phyloP scores from a whole-genome alignment of 345 rosid genomes.

The Salix dunnii region DNA sequence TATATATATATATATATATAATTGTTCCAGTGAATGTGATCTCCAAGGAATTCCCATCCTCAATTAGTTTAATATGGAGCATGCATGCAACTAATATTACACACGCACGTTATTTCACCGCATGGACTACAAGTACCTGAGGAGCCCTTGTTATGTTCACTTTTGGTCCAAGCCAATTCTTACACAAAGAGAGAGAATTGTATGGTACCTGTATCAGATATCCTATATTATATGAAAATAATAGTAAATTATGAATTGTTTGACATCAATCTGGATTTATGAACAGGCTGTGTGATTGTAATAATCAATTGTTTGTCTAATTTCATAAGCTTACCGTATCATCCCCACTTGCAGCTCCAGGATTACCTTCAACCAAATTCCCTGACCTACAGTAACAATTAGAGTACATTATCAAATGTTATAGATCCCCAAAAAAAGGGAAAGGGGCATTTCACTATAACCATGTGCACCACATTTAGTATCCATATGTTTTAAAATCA shows the following conservation, averaged over 20 bases:
- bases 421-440: neutral
- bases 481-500: too few species aligned
- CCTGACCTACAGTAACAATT: constrained; percentile 74
- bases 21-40: too few species aligned
- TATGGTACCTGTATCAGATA: constrained; percentile 67
- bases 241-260: neutral
- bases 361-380: constrained; percentile 78
- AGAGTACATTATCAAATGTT: constrained; percentile 9
- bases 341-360: constrained; percentile 88
- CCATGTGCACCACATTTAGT: neutral
- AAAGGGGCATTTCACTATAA: neutral
- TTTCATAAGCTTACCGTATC: constrained; percentile 62
- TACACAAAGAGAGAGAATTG: constrained; percentile 95
- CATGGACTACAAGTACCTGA: constrained; percentile 47
- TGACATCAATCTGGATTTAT: neutral
- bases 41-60: too few species aligned
- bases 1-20: too few species aligned
- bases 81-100: neutral
- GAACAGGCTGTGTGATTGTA: neutral
- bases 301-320: constrained; percentile 12
- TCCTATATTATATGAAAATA: neutral
- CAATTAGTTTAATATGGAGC: too few species aligned
- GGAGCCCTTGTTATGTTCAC: constrained; percentile 94
- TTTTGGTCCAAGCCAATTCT: constrained; percentile 88
- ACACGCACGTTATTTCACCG: neutral